These are phyloP conservation scores for Ascobolus immersus DNA, from an alignment of 495 filamentous ascomycete species.

Conservation along the genomic window DNA sequence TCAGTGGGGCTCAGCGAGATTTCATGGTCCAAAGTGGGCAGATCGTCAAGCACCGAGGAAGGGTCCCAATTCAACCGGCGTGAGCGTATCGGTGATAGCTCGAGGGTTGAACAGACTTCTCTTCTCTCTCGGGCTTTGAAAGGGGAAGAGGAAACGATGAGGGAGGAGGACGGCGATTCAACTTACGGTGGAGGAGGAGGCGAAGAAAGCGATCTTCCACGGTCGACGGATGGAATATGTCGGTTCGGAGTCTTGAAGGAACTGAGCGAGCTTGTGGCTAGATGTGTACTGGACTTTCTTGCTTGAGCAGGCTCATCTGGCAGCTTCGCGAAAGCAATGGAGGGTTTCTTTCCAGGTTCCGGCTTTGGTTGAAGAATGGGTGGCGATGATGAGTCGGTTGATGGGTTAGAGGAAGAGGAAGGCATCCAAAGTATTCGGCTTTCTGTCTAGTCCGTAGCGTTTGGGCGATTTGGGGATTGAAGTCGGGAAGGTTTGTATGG, in stretches of 20 bases:
- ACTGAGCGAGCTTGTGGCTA: too few relatives aligned
- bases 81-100: neutral
- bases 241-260: too few relatives aligned
- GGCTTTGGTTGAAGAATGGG: too few relatives aligned
- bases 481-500: too few relatives aligned
- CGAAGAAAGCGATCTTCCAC: constrained; percentile 14
- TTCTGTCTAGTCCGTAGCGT: too few relatives aligned
- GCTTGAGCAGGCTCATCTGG: constrained; percentile 11
- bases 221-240: too few relatives aligned
- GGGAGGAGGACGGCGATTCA: neutral
- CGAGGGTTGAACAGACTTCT: neutral
- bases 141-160: neutral
- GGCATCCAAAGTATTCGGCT: constrained; percentile 17
- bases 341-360: constrained; percentile 9
- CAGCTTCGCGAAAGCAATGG: constrained; percentile 14
- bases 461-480: too few relatives aligned
- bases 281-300: too few relatives aligned
- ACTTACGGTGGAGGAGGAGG: constrained; percentile 17
- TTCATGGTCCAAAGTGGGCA: too few relatives aligned
- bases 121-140: neutral
- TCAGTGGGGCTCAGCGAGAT: too few relatives aligned
- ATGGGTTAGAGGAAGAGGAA: constrained; percentile 11
- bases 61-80: too few relatives aligned
- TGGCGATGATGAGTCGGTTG: constrained; percentile 6
- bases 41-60: too few relatives aligned